Evolutionary conservation across 306 rosid genomes (phyloP).

Genomic region (Lathyrus sativus): DNA sequence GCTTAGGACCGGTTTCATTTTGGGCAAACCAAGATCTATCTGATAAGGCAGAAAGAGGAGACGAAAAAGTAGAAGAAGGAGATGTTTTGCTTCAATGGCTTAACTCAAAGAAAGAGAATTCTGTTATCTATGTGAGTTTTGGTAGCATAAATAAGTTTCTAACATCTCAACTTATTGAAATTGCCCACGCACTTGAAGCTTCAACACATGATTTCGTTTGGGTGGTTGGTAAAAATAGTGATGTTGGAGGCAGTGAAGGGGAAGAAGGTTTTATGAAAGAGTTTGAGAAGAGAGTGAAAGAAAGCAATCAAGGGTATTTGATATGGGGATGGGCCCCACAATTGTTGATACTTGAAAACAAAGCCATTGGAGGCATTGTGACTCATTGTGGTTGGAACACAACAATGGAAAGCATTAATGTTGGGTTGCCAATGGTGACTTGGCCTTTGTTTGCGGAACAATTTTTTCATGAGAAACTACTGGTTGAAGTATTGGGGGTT

Average conservation of each 20-base stretch:
- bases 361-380: background rate
- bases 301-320: background rate
- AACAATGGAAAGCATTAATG: background rate
- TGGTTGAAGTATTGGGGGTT: background rate
- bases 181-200: background rate
- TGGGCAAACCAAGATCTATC: slow-evolving; percentile 27
- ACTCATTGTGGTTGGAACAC: slow-evolving; percentile 3
- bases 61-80: background rate
- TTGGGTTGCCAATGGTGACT: slow-evolving; percentile 1
- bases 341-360: slow-evolving; percentile 1
- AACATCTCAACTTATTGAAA: slow-evolving; percentile 3
- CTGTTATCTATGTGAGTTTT: slow-evolving; percentile 24
- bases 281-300: slow-evolving; percentile 3
- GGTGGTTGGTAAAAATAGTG: background rate
- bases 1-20: slow-evolving; percentile 32
- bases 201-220: background rate
- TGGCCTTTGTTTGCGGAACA: slow-evolving; percentile 10
- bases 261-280: background rate
- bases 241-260: background rate
- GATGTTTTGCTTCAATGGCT: slow-evolving; percentile 30
- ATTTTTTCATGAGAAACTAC: background rate
- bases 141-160: slow-evolving; percentile 28
- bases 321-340: slow-evolving; percentile 1
- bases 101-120: slow-evolving; percentile 13
- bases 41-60: slow-evolving; percentile 31